These are phyloP conservation scores for Phyllosticta citriasiana DNA, from an alignment of 2,329 filamentous ascomycete species.

Conservation along the genomic window DNA sequence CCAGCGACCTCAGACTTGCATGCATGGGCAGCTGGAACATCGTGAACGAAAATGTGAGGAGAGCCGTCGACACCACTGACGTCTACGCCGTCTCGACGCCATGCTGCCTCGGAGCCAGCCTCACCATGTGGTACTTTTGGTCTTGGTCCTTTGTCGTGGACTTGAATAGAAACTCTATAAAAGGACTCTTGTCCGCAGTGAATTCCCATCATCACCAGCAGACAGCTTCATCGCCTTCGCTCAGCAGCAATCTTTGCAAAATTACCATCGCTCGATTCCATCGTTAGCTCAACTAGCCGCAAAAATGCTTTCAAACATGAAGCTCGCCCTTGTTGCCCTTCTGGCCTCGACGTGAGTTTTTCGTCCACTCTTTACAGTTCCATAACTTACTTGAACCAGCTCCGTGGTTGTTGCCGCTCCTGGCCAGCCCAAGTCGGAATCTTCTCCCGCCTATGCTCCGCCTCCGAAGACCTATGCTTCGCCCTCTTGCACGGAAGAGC, in stretches of 20 bases:
- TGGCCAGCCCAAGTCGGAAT: not conserved
- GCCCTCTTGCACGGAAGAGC: constrained; percentile 1
- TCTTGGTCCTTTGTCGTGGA: not conserved
- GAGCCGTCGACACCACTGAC: constrained; percentile 9
- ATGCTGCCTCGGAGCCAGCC: not conserved
- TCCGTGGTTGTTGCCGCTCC: constrained; percentile 3
- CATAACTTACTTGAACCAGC: not conserved
- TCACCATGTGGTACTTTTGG: not conserved
- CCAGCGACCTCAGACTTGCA: constrained; percentile 1
- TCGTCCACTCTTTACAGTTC: not conserved
- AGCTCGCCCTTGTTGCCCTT: constrained; percentile 6
- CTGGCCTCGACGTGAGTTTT: constrained; percentile 3
- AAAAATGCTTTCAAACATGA: constrained; percentile 8
- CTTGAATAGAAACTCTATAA: constrained; percentile 2
- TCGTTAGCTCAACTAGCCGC: not conserved
- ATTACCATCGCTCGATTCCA: constrained; percentile 12
- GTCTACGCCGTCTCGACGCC: constrained; percentile 1
- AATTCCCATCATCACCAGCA: constrained; percentile 3
- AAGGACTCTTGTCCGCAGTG: constrained; percentile 12
- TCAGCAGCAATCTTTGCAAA: constrained; percentile 10
- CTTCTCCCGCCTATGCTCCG: not conserved
- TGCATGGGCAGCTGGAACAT: constrained; percentile 1
- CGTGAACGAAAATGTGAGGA: constrained; percentile 8
- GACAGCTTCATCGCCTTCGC: constrained; percentile 10
- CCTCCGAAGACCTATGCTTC: not conserved